Base-by-base conservation (phyloP, 2,329 filamentous ascomycete species). In the Colletotrichum ledebouriae region DNA sequence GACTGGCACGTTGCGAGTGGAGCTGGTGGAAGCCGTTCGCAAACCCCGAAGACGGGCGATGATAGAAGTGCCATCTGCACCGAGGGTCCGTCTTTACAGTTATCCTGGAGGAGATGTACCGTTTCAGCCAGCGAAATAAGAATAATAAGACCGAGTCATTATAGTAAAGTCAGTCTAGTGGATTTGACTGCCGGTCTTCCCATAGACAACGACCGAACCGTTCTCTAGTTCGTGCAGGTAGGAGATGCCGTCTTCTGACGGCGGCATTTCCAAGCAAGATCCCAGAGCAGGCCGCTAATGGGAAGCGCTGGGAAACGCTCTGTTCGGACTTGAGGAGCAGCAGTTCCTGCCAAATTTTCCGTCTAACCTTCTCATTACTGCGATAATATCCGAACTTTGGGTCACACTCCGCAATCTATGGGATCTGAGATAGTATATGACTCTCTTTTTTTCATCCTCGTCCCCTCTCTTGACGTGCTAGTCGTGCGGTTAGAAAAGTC, bases 181-280 rank as follows among this genome's bases (percentile, higher is more conserved):
- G 13, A 20, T 37, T 55, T 55, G 37, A 29, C 20, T 61, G 33
- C 37, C 34, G 34, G n/a, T 33, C 34, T 42, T 13, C 6, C 46
- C 17, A n/a, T 44, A 34, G n/a, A 25, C 29, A 25, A 46, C 37
- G 25, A 44, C 49, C 39, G 34, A 39, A 41, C 37, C 59, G 39
- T 44, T 37, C 12, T 22, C 20, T 67, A 59, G 64, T 59, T 68
- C 29, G 59, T 67, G 41, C 60, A 60, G 55, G 39, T 49, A 47
- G n/a, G 37, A 20, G 34, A 56, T 42, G 47, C 61, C 41, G 55
- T 52, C 61, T 42, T 25, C 34, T 66, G 61, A 60, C 61, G 60
- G 49, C 66, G 55, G 61, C 47, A 15, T 46, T 42, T 68, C 42
- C 61, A 59, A 20, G 65, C 61, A 68, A 55, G 41, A 68, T 65